Percentiles rank a stretch among this genome's conserved stretches.
phyloP scores from a whole-genome alignment of 116 monocot species.

The Zostera marina region DNA sequence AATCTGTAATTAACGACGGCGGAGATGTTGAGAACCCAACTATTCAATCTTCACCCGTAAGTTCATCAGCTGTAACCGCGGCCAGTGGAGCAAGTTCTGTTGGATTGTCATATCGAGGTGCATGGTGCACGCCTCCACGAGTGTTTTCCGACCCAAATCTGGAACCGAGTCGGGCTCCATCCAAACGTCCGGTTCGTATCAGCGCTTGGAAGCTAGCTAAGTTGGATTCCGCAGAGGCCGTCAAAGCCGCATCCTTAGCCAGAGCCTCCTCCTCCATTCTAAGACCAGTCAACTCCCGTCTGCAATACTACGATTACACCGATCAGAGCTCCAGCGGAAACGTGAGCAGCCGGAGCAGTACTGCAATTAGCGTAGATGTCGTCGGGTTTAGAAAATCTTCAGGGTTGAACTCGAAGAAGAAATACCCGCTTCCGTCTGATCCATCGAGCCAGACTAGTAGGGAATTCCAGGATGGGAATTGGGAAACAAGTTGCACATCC shows the following conservation, averaged over 20 bases:
- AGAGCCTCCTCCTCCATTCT: conserved; percentile 71
- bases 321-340: conserved; percentile 29
- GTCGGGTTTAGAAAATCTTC: conserved; percentile 4
- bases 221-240: conserved; percentile 41
- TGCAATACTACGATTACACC: conserved; percentile 13
- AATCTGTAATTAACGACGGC: conserved; percentile 42
- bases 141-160: conserved; percentile 54
- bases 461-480: conserved; percentile 3
- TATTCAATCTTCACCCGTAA: conserved; percentile 43
- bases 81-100: conserved; percentile 54
- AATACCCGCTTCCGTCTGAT: conserved; percentile 12
- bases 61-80: conserved; percentile 56
- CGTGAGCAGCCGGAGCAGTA: conserved; percentile 31
- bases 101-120: conserved; percentile 61
- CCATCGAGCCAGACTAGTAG: conserved; percentile 35
- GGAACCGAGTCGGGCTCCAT: conserved; percentile 37
- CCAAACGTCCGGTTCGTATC: conserved; percentile 37
- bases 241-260: conserved; percentile 52
- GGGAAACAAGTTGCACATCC: conserved; percentile 1
- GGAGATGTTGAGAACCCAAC: conserved; percentile 12
- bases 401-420: no score
- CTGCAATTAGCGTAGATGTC: conserved; percentile 7
- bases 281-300: conserved; percentile 24
- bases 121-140: conserved; percentile 86
- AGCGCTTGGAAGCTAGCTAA: conserved; percentile 83